These are phyloP conservation scores for Bonia amplexicaulis DNA, from an alignment of 176 grass and related monocot genomes.

Conservation along the genomic window DNA sequence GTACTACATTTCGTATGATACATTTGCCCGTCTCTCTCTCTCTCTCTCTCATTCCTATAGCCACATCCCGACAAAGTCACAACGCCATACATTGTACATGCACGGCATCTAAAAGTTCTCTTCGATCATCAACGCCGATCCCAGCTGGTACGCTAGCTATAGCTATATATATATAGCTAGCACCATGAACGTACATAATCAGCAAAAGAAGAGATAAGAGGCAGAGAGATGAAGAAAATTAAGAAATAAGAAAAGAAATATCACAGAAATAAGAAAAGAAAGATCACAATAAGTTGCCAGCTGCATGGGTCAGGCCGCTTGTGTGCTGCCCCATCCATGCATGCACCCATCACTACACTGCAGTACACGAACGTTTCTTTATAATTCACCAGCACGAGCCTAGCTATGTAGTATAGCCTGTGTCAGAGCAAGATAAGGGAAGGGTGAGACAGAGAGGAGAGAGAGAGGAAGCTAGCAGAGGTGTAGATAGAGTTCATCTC, in stretches of 20 bases:
- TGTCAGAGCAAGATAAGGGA: background rate
- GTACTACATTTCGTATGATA: constrained; percentile 3
- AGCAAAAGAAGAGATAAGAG: background rate
- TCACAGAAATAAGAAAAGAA: background rate
- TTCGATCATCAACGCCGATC: background rate
- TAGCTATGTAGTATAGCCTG: constrained; percentile 7
- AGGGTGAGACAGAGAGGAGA: background rate
- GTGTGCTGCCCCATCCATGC: constrained; percentile 56
- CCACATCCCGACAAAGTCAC: too few species aligned
- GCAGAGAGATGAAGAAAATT: background rate
- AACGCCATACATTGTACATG: too few species aligned
- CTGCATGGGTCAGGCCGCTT: constrained; percentile 61
- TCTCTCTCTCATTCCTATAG: background rate
- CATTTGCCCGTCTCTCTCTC: constrained; percentile 4
- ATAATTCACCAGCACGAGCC: constrained; percentile 17
- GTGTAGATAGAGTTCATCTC: background rate
- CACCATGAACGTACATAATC: background rate
- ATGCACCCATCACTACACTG: constrained; percentile 23
- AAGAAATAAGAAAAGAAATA: background rate
- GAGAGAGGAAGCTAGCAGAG: background rate
- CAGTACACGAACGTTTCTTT: constrained; percentile 16
- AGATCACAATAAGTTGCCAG: background rate
- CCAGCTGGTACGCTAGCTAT: background rate
- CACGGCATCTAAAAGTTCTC: background rate
- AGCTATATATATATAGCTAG: background rate